Evolutionary conservation across 1,139 yeast species (phyloP), one percentile per base, ranked within the genome.

Genomic region (Blastobotrys arbuscula): DNA sequence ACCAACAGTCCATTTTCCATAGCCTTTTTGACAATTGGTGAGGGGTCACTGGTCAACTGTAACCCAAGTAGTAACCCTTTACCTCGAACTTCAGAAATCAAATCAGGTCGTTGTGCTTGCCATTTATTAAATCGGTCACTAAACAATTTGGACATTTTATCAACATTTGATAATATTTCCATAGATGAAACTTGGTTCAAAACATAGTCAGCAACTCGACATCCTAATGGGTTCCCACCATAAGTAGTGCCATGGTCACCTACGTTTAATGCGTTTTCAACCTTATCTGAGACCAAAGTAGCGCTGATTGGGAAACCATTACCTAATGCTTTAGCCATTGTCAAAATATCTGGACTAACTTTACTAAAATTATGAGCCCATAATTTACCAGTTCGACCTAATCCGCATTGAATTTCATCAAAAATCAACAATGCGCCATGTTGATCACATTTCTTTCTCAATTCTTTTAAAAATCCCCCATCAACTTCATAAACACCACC

Each of bases 231-330:
- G 66, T 92, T 92, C 47, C 98, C 98, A 54, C 98, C 98, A 64
- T 85, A 92, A 0, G 98, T 92, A 4, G 97, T 90, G 46, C 98
- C 98, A 65, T 92, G 98, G 64, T 92, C 98, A 49, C 98, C 98
- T 18, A 87, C 92, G 52, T 79, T 74, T 58, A 92, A 72, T 1
- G 74, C 79, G 13, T 72, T 67, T 63, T 88, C 95, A 30, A 92
- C 85, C 51, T 79, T 75, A 56, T 87, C 94, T 46, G 86, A 79
- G 48, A 92, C 81, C 77, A 92, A 77, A 3, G 95, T 86, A 7
- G 97, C 98, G 45, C 95, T 96, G 59, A 92, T 84, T 35, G 98
- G 98, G 74, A 81, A 88, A n/a, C 98, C 98, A 63, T 92, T 92
- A 52, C 98, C 98, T 40, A 92, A 74, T 1, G 97, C 97, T 67